Evolutionary conservation across 495 filamentous ascomycete genomes (phyloP).

Genomic region (Penicillium mononematosum): DNA sequence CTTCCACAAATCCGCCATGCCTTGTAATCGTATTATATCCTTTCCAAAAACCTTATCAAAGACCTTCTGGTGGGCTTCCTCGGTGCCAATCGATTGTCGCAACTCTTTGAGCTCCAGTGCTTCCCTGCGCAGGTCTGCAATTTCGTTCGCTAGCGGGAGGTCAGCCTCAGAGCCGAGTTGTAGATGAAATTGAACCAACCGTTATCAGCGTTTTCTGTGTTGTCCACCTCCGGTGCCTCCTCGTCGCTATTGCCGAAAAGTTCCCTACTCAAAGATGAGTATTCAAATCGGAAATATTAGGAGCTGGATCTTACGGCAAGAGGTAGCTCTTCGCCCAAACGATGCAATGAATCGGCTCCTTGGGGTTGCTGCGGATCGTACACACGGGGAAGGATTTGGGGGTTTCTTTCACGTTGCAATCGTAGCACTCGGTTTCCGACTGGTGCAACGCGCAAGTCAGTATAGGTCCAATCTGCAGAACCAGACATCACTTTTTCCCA

Average conservation of each 20-base stretch:
- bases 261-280: slow-evolving; percentile 50
- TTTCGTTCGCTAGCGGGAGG: slow-evolving; percentile 63
- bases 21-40: slow-evolving; percentile 79
- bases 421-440: slow-evolving; percentile 94
- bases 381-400: slow-evolving; percentile 93
- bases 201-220: slow-evolving; percentile 77
- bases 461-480: background rate
- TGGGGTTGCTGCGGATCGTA: slow-evolving; percentile 92
- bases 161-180: slow-evolving; percentile 22
- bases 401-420: slow-evolving; percentile 83
- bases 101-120: slow-evolving; percentile 80
- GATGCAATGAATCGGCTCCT: slow-evolving; percentile 96
- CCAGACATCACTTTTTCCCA: slow-evolving; percentile 1
- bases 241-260: slow-evolving; percentile 92
- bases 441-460: slow-evolving; percentile 30
- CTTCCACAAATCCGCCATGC: slow-evolving; percentile 98
- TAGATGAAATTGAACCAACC: slow-evolving; percentile 38
- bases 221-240: slow-evolving; percentile 66
- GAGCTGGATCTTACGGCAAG: slow-evolving; percentile 58
- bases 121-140: slow-evolving; percentile 79
- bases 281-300: too few species aligned
- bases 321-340: slow-evolving; percentile 99
- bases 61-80: slow-evolving; percentile 73
- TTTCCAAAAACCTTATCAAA: slow-evolving; percentile 91
- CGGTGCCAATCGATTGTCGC: slow-evolving; percentile 75